Evolutionary conservation across 768 basidiomycete genomes (phyloP).

Genomic region (Hygrophorus russula): DNA sequence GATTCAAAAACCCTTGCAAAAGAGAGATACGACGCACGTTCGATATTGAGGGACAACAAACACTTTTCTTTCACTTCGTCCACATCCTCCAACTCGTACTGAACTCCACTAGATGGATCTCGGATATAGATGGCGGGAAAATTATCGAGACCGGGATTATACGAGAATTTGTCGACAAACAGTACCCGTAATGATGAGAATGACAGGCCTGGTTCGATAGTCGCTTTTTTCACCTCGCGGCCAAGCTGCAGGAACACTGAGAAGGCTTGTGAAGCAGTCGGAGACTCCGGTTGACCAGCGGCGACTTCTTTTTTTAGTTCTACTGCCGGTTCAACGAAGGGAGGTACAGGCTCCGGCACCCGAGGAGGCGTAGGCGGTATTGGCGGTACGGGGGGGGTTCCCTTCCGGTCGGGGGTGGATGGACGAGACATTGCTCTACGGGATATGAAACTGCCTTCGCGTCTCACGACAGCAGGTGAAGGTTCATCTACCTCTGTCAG

Average conservation of each 20-base stretch:
- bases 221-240: constrained; percentile 81
- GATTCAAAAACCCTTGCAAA: constrained; percentile 5
- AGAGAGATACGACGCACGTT: constrained; percentile 57
- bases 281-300: constrained; percentile 7
- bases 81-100: constrained; percentile 92
- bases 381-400: constrained; percentile 33
- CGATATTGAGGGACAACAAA: constrained; percentile 86
- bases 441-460: constrained; percentile 1
- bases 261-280: constrained; percentile 15
- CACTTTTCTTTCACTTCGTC: constrained; percentile 86
- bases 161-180: constrained; percentile 92
- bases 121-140: constrained; percentile 95
- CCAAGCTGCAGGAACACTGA: constrained; percentile 85
- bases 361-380: constrained; percentile 33
- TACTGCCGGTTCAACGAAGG: constrained; percentile 3
- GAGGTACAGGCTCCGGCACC: constrained; percentile 25
- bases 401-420: constrained; percentile 24
- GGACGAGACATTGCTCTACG: constrained; percentile 20
- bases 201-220: constrained; percentile 57
- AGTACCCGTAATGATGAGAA: constrained; percentile 71
- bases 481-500: constrained; percentile 70
- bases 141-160: constrained; percentile 85
- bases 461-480: constrained; percentile 18
- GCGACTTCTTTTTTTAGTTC: constrained; percentile 4
- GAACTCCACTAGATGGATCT: constrained; percentile 84